phyloP scores from a whole-genome alignment of 345 rosid species.

The Combretum micranthum region DNA sequence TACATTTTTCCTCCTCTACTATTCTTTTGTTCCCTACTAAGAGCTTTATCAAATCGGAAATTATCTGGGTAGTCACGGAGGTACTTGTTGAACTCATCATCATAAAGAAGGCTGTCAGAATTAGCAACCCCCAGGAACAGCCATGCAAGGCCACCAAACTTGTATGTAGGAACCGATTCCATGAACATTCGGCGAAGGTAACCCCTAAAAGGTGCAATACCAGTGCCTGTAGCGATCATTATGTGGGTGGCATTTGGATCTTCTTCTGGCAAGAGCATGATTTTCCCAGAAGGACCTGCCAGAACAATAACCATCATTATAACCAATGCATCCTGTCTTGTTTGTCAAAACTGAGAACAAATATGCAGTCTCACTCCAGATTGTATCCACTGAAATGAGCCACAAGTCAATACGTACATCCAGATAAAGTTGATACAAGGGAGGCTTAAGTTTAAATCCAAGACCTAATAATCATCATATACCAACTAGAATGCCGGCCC shows the following conservation, averaged over 20 bases:
- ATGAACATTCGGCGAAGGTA: constrained; percentile 96
- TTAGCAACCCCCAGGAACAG: constrained; percentile 99
- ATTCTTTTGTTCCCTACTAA: constrained; percentile 90
- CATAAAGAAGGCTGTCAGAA: constrained; percentile 86
- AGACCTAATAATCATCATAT: no score
- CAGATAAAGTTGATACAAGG: not conserved
- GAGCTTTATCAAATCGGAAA: constrained; percentile 78
- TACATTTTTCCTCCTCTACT: constrained; percentile 97
- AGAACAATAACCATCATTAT: constrained; percentile 1
- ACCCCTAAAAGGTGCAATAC: constrained; percentile 89
- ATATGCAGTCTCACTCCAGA: no score
- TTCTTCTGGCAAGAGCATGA: constrained; percentile 95
- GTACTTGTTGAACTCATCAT: constrained; percentile 77
- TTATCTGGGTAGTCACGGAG: constrained; percentile 68
- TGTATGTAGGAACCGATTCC: constrained; percentile 72
- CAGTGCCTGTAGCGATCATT: constrained; percentile 98
- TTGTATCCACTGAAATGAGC: no score
- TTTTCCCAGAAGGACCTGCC: constrained; percentile 95
- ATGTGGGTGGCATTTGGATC: constrained; percentile 81
- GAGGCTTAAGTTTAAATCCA: not conserved
- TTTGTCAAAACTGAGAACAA: no score
- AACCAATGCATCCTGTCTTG: no score
- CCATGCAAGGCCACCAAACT: constrained; percentile 91
- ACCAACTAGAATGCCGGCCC: no score
- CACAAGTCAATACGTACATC: no score